Percentiles rank a stretch among this genome's conserved stretches.
phyloP scores from a whole-genome alignment of 768 basidiomycete genomes.

The Pholiota microspora region DNA sequence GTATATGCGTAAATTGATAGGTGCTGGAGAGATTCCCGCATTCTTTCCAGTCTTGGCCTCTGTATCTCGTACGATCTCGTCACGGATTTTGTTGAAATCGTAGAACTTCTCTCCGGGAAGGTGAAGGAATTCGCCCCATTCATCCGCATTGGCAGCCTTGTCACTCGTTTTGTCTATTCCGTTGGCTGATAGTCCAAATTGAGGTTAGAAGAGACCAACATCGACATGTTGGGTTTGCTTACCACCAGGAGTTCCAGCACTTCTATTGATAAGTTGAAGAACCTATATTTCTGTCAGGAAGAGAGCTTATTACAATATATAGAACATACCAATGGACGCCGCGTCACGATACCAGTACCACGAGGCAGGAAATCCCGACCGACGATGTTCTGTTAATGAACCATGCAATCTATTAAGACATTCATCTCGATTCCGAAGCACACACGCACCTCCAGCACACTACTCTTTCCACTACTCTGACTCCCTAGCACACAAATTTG shows the following conservation, averaged over 20 bases:
- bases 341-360: slow-evolving; percentile 98
- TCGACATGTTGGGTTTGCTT: slow-evolving; percentile 2
- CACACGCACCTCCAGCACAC: slow-evolving; percentile 75
- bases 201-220: slow-evolving; percentile 11
- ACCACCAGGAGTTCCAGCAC: slow-evolving; percentile 42
- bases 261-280: slow-evolving; percentile 90
- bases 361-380: slow-evolving; percentile 98
- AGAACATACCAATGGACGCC: slow-evolving; percentile 81
- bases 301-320: slow-evolving; percentile 1
- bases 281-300: slow-evolving; percentile 44
- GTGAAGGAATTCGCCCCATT: slow-evolving; percentile 99
- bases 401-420: neutral
- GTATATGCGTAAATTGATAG: slow-evolving; percentile 97
- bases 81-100: slow-evolving; percentile 96
- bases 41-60: slow-evolving; percentile 99
- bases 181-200: slow-evolving; percentile 37
- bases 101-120: slow-evolving; percentile 97
- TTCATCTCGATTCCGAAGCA: neutral
- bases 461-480: slow-evolving; percentile 93
- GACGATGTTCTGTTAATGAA: slow-evolving; percentile 77
- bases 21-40: slow-evolving; percentile 94
- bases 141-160: slow-evolving; percentile 83
- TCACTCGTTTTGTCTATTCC: slow-evolving; percentile 54
- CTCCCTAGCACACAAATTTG: slow-evolving; percentile 91
- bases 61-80: slow-evolving; percentile 95